Conservation (phyloP, 371 early-diverging fungal genomes). For the Nematocida sp. region DNA sequence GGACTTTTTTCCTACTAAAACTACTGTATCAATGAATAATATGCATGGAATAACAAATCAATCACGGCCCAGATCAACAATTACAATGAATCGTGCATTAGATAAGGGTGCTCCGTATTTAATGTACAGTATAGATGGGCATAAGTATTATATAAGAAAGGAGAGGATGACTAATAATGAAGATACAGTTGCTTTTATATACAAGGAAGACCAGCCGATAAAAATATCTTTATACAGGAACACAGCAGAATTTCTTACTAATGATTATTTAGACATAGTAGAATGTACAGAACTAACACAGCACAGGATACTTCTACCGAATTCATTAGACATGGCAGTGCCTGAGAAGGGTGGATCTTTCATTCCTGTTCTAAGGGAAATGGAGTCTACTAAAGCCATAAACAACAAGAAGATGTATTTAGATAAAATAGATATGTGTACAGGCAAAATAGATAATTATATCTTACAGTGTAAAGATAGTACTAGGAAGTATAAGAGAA, state of each 20-base stretch:
- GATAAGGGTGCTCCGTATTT: conserved; percentile 31
- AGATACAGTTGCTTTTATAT: not conserved
- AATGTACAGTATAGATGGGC: conserved; percentile 41
- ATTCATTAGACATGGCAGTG: conserved; percentile 30
- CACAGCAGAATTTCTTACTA: conserved; percentile 5
- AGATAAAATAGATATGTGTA: conserved; percentile 38
- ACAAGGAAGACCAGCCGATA: not conserved
- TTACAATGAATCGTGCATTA: conserved; percentile 10
- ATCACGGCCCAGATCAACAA: not conserved
- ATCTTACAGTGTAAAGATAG: not conserved
- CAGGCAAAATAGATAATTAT: conserved; percentile 27
- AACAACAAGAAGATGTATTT: conserved; percentile 1
- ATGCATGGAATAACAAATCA: not conserved
- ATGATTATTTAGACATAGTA: conserved; percentile 1
- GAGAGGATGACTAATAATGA: conserved; percentile 14
- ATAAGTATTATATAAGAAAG: conserved; percentile 30
- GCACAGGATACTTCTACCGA: not conserved
- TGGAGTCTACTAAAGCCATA: not conserved
- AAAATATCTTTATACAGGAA: conserved; percentile 36
- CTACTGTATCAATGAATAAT: not conserved
- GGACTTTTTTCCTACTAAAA: conserved; percentile 19
- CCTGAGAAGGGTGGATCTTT: not conserved
- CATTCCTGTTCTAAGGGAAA: conserved; percentile 30
- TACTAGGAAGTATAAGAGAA: not conserved
- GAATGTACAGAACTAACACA: not conserved